phyloP scores from a whole-genome alignment of 441 rosid species.

The Breynia disticha region DNA sequence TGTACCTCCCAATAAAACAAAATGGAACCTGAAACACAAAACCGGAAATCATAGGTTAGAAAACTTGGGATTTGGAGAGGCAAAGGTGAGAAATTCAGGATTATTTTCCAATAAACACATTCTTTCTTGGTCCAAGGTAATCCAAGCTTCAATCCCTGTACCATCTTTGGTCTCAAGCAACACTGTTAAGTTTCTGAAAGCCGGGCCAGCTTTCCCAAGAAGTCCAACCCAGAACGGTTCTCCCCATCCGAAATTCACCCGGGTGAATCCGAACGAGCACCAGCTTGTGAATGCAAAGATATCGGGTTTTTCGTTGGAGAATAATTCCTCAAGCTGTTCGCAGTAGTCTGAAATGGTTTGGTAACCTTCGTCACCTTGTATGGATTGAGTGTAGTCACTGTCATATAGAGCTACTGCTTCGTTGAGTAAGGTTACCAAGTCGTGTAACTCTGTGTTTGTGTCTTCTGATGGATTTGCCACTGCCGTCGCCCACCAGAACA shows the following conservation, averaged over 20 bases:
- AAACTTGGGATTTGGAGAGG: constrained; percentile 16
- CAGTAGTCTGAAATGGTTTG: constrained; percentile 9
- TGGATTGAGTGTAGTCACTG: constrained; percentile 3
- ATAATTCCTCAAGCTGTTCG: constrained; percentile 13
- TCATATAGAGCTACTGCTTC: constrained; percentile 13
- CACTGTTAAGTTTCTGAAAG: constrained; percentile 13
- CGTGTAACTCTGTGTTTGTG: constrained; percentile 2
- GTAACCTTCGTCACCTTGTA: constrained; percentile 19
- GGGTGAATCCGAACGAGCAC: constrained; percentile 7
- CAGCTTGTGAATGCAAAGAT: constrained; percentile 21
- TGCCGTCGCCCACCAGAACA: constrained; percentile 22
- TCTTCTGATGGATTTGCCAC: constrained; percentile 4
- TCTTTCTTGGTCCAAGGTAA: constrained; percentile 14
- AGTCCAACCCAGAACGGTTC: constrained; percentile 12
- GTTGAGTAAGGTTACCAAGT: constrained; percentile 4
- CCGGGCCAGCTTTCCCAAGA: constrained; percentile 16
- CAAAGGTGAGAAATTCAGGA: constrained; percentile 16
- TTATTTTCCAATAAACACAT: constrained; percentile 11
- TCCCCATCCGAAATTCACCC: constrained; percentile 18
- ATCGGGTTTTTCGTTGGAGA: constrained; percentile 11
- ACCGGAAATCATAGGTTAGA: constrained; percentile 8
- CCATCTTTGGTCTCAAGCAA: constrained; percentile 16
- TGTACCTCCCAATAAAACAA: no score
- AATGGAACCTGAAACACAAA: no score
- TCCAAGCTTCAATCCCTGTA: constrained; percentile 24